These are phyloP conservation scores for Aspergillus costaricaensis DNA, from an alignment of 2,329 filamentous ascomycete genomes.

Conservation along the genomic window DNA sequence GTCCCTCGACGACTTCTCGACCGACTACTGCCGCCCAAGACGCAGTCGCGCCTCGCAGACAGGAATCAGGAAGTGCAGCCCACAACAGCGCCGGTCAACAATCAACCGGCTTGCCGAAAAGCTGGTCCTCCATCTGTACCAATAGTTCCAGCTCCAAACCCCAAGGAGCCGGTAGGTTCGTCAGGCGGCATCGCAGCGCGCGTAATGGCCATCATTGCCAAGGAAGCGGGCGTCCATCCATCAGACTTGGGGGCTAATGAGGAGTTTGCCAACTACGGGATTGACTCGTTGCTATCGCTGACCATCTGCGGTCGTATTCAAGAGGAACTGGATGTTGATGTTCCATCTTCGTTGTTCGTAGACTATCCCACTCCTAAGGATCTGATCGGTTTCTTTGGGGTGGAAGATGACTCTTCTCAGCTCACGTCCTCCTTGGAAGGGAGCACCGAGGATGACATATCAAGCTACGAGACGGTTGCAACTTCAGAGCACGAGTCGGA, in stretches of 20 bases:
- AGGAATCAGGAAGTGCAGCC: neutral
- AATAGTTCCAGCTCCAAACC: neutral
- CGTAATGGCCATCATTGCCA: slow-evolving; percentile 9
- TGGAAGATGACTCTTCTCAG: neutral
- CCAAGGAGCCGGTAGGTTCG: neutral
- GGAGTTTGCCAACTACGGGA: slow-evolving; percentile 35
- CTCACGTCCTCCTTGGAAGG: neutral
- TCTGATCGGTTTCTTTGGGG: neutral
- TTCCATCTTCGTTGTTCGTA: slow-evolving; percentile 57
- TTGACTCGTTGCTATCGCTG: slow-evolving; percentile 40
- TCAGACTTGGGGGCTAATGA: slow-evolving; percentile 29
- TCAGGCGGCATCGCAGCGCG: neutral
- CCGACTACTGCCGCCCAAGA: slow-evolving; percentile 2
- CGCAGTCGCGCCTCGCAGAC: neutral
- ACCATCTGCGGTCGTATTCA: slow-evolving; percentile 38
- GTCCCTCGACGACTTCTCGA: slow-evolving; percentile 11
- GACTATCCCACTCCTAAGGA: slow-evolving; percentile 50
- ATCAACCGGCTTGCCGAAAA: neutral
- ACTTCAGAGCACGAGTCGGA: slow-evolving; percentile 6
- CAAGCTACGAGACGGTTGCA: slow-evolving; percentile 2
- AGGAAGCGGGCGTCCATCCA: slow-evolving; percentile 37
- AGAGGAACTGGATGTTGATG: slow-evolving; percentile 53
- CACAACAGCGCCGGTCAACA: neutral
- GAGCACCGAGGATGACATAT: neutral
- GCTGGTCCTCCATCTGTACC: neutral